Base-by-base conservation (phyloP, 2,329 filamentous ascomycete genomes). In the Dactylellina parvicollis region DNA sequence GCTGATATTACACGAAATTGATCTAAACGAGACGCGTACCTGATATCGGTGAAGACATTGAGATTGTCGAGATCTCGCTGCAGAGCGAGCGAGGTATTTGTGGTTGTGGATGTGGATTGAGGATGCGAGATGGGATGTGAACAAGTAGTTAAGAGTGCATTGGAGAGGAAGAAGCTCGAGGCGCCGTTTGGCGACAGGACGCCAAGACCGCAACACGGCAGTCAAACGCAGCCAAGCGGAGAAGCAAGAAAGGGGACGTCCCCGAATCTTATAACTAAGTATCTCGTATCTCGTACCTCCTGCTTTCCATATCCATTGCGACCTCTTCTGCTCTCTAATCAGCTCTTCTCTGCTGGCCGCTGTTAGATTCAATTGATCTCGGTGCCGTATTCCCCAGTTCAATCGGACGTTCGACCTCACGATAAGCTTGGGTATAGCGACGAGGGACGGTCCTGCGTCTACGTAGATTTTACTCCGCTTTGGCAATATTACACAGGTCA, bases 131-230 rank as follows among this genome's bases (percentile, higher is more conserved):
- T 65, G 49, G 3, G 34, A 38, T 18, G 44, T 26, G 18, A 5
- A 12, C 20, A 44, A 9, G 26, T 18, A 22, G 61, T 5, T 18
- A 42, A 59, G 52, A 22, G 26, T 26, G 50, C 26, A 52, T 22
- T 56, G 20, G 16, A 10, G 36, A 40, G 28, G 26, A 42, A 49
- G 47, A 71, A 64, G 67, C 54, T 54, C 42, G 49, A 71, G 57
- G 64, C 34, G 66, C 26, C 22, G 47, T 65, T 72, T 65, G 59
- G 66, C 59, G 67, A 72, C 66, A 42, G 50, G 42, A 50, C 32
- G 65, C 55, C 65, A 70, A 70, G 65, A 62, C 49, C 36, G 64
- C 64, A 69, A 69, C 64, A 16, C 64, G 61, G 64, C 18, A 18
- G n/a, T 16, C 34, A 20, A 50, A 32, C 30, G 42, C 52, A 36